Evolutionary conservation across 2,329 filamentous ascomycete species (phyloP), one percentile per base, ranked within the genome.

Genomic region (Ascochyta clinopodiicola): DNA sequence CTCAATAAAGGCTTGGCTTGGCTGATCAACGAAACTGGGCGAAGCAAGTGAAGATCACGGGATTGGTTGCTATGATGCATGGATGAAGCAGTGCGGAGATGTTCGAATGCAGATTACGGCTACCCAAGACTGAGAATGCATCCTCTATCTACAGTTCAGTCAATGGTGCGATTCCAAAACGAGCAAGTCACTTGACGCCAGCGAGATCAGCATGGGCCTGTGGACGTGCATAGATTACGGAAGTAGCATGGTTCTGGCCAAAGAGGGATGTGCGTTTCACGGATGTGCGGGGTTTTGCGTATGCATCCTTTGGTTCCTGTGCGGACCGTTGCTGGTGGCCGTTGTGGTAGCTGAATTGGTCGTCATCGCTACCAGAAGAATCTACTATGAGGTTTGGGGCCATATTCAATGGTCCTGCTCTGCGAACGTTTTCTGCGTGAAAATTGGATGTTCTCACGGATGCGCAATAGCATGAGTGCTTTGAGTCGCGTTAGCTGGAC

Each of bases 361-460:
- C 46, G 35, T 51, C 37, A 43, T 56, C 36, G 52, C 42, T 56
- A 56, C 46, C 52, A 44, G 15, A 15, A 6, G 13, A 9, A 1
- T 6, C 1, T 17, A 10, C 8, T 6, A 3, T 35, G 21, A 32
- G 44, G 15, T 25, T 40, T 4, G 6, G 31, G 3, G 6, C 10
- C 1, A 37, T 17, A 32, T 29, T 9, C 3, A 12, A 29, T 24
- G 22, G 22, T 6, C 22, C 4, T 24, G 22, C 22, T 24, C 22
- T 24, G 6, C 4, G 22, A 10, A 31, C 3, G 4, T 38, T 13
- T 9, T 15, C 5, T 21, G 35, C 8, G 3, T 4, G 19, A 22
- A 38, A 27, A 9, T 6, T 27, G 2, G 10, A 9, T 2, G 13
- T 6, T 0, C 10, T 38, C 19, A 13, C 2, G 19, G 12, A 10